Evolutionary conservation across 2,329 filamentous ascomycete species (phyloP).

Genomic region (Diaporthe velutina): DNA sequence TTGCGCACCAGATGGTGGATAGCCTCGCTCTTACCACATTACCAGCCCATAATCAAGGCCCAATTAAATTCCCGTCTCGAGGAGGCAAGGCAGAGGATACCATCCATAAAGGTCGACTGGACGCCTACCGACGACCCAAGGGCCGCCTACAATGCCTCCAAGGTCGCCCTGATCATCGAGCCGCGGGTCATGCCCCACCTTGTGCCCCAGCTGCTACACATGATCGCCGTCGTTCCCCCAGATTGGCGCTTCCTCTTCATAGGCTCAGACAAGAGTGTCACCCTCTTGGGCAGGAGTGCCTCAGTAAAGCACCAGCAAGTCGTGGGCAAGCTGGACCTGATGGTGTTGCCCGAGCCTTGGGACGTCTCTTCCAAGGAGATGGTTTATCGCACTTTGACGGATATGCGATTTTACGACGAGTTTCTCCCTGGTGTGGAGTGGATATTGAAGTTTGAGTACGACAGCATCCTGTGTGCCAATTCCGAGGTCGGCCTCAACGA

Average conservation of each 20-base stretch:
- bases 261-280: conserved; percentile 61
- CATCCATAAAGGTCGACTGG: conserved; percentile 57
- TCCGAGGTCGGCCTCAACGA: conserved; percentile 60
- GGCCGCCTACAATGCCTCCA: conserved; percentile 59
- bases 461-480: conserved; percentile 69
- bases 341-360: conserved; percentile 65
- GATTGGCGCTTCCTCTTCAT: conserved; percentile 71
- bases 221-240: conserved; percentile 67
- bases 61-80: conserved; percentile 47
- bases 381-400: conserved; percentile 66
- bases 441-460: conserved; percentile 67
- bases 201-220: conserved; percentile 67
- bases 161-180: conserved; percentile 69
- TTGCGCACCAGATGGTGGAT: conserved; percentile 58
- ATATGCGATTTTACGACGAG: conserved; percentile 63
- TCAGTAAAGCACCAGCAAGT: conserved; percentile 58
- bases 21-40: conserved; percentile 57
- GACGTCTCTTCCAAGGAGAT: conserved; percentile 63
- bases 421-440: conserved; percentile 64
- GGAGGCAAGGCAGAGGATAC: conserved; percentile 55
- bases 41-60: conserved; percentile 56
- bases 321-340: conserved; percentile 63
- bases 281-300: conserved; percentile 54
- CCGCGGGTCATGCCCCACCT: conserved; percentile 62
- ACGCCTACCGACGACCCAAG: conserved; percentile 48